These are phyloP conservation scores for Penicillium fimorum DNA, from an alignment of 495 filamentous ascomycete genomes.

Conservation along the genomic window DNA sequence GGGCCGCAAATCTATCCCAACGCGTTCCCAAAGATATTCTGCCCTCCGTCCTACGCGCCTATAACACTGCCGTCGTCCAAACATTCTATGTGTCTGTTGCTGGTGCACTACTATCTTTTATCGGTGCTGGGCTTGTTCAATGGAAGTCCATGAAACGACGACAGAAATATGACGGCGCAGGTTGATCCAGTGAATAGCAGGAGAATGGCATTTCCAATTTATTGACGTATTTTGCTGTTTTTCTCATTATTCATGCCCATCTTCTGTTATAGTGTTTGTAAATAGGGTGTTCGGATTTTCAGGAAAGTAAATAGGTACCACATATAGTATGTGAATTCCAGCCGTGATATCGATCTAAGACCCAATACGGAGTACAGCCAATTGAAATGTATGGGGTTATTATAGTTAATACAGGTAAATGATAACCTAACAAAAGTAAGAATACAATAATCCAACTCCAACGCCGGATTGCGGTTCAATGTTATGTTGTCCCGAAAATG, in stretches of 20 bases:
- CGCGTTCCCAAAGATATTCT: constrained; percentile 47
- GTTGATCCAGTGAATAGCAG: not conserved
- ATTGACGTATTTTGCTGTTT: not conserved
- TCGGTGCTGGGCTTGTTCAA: constrained; percentile 62
- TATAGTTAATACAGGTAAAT: not conserved
- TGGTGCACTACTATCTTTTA: constrained; percentile 55
- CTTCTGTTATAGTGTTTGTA: not conserved
- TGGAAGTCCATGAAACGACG: constrained; percentile 68
- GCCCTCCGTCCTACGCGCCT: constrained; percentile 59
- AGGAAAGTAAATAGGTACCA: not conserved
- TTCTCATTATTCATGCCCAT: not conserved
- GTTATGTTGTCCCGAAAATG: not conserved
- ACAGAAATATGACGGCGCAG: not conserved
- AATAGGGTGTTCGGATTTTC: not conserved
- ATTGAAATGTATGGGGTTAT: not conserved
- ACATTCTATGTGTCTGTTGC: constrained; percentile 69
- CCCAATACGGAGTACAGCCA: not conserved
- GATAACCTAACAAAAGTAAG: not conserved
- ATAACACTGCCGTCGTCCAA: constrained; percentile 65
- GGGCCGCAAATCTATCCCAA: constrained; percentile 63
- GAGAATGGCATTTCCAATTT: not conserved
- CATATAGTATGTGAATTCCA: not conserved
- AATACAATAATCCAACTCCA: not conserved
- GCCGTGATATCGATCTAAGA: not conserved
- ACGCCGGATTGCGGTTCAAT: not conserved